Percentiles rank a stretch among this genome's conserved stretches.
Evolutionary conservation across 2,329 filamentous ascomycete genomes (phyloP).

Genomic region (Herpotrichia juniperi): DNA sequence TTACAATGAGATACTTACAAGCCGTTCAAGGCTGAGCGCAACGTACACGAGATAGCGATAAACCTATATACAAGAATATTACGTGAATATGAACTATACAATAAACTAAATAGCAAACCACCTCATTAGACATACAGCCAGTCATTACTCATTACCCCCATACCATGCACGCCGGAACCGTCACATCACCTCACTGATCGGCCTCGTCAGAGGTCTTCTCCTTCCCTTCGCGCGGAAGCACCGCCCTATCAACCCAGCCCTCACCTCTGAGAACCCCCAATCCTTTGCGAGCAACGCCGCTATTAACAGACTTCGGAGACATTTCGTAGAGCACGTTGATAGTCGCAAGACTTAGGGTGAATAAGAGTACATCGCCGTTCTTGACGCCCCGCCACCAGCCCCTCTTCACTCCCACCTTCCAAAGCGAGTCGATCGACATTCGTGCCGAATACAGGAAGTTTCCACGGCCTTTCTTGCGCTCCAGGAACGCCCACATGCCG

Average conservation of each 20-base stretch:
- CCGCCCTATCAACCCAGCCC: constrained; percentile 71
- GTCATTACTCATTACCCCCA: constrained; percentile 13
- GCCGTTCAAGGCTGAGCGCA: no score
- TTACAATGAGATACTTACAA: no score
- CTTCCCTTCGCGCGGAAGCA: constrained; percentile 14
- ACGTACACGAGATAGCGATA: background rate
- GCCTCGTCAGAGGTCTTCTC: constrained; percentile 6
- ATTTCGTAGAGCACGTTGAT: constrained; percentile 80
- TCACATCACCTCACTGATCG: background rate
- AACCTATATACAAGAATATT: background rate
- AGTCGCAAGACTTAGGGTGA: constrained; percentile 78
- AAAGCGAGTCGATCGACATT: constrained; percentile 79
- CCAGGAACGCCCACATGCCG: constrained; percentile 83
- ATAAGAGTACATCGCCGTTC: constrained; percentile 83
- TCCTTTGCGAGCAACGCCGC: constrained; percentile 71
- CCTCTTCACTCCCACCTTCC: constrained; percentile 93
- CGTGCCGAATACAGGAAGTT: constrained; percentile 82
- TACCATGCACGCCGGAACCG: background rate
- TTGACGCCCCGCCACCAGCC: constrained; percentile 84
- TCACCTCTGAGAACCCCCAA: constrained; percentile 77
- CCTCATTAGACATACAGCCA: constrained; percentile 7
- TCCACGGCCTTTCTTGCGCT: constrained; percentile 62
- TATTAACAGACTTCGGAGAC: constrained; percentile 70
- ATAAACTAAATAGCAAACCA: background rate
- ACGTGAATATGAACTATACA: background rate